Base-by-base conservation (phyloP, 2,329 filamentous ascomycete species). In the Periconia macrospinosa region DNA sequence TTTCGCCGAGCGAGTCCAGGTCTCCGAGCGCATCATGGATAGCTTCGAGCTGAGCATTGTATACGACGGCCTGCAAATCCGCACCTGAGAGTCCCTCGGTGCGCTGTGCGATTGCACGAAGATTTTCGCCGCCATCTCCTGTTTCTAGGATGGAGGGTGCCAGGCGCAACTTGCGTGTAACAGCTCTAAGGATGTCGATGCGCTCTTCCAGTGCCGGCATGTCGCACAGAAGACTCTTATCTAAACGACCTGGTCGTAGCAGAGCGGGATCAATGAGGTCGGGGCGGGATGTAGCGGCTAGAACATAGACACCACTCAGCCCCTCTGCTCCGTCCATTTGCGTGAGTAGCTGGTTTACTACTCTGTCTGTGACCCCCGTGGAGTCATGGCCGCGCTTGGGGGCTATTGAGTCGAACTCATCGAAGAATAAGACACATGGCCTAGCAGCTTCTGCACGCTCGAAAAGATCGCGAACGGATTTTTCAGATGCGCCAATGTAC, bases 281-380 rank as follows among this genome's bases (percentile, higher is more conserved):
- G 0, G 95, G 95, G 6, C 95, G 82, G 1, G 89, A 93, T 0
- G 94, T 99, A 1, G 94, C 95, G 19, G 95, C 95, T 2, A 99
- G 83, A 6, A 99, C 94, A 65, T 99, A 99, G 0, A 99, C 95
- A 1, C 94, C 94, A 0, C 88, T 92, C 5, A 99, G 78, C 0
- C 94, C 95, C 74, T 99, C 95, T 0, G 94, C 94, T 68, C 94
- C 94, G 68, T 99, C 94, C 94, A 99, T 99, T 74, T 97, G 93
- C 0, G 95, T 99, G 11, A 99, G 83, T 53, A 99, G 86, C 79
- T 99, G 95, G 72, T 99, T 99, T 63, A 99, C 94, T 0, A 99
- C 95, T 37, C 95, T 86, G 74, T 99, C 95, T 0, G 94, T 99
- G n/a, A 99, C 95, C 60, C 95, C 94, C 0, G 94, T 99, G 1